Percentiles rank a stretch among this genome's conserved stretches.
Conservation (phyloP, 345 rosid genomes). For the Dovyalis caffra region DNA sequence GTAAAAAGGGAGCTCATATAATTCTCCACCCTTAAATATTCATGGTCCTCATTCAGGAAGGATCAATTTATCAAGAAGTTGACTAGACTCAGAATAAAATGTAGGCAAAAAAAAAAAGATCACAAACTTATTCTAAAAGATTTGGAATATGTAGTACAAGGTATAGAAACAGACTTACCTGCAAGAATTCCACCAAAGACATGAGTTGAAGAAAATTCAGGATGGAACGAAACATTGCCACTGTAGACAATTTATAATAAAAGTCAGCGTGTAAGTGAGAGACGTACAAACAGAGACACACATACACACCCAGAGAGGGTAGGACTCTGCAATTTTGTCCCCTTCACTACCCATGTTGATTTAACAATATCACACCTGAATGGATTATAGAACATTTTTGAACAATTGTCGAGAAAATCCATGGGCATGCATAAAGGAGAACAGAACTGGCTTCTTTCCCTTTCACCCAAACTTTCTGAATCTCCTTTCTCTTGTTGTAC, state of each 20-base stretch:
- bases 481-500: constrained; percentile 75
- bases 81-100: background rate
- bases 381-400: constrained; percentile 88
- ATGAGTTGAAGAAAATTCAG: constrained; percentile 49
- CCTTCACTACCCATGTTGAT: background rate
- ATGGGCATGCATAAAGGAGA: constrained; percentile 72
- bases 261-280: constrained; percentile 3
- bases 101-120: background rate
- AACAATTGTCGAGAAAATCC: constrained; percentile 57
- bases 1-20: background rate
- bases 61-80: constrained; percentile 1
- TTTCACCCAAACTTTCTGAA: constrained; percentile 29
- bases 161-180: constrained; percentile 45
- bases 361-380: constrained; percentile 58
- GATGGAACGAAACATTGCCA: constrained; percentile 68
- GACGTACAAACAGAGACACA: background rate
- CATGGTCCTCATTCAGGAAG: background rate
- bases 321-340: background rate
- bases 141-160: background rate
- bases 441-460: constrained; percentile 42
- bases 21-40: background rate
- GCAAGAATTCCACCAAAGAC: constrained; percentile 96
- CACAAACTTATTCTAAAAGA: background rate
- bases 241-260: constrained; percentile 45
- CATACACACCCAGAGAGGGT: background rate